Conservation (phyloP, 768 basidiomycete species). For the Mrakia gelida region DNA sequence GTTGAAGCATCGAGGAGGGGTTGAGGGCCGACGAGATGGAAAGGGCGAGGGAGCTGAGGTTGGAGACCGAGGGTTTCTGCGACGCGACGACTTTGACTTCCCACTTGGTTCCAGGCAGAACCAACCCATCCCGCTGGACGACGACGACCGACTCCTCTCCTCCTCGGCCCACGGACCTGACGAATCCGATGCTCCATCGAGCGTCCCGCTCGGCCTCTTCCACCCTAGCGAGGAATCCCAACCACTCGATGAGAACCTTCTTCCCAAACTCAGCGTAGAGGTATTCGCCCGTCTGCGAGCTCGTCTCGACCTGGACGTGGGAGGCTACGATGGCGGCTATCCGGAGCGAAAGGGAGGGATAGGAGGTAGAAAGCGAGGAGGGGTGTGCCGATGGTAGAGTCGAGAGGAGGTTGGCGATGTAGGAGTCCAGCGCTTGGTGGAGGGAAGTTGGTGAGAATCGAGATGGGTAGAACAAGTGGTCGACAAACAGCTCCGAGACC, state of each 20-base stretch:
- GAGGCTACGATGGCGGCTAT: conserved; percentile 82
- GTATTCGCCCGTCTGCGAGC: conserved; percentile 63
- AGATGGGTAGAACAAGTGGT: conserved; percentile 78
- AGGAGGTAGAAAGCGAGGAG: conserved; percentile 56
- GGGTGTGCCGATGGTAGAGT: conserved; percentile 39
- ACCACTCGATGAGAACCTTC: conserved; percentile 86
- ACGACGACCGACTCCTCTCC: conserved; percentile 53
- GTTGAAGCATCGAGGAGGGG: conserved; percentile 2
- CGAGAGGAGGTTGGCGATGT: conserved; percentile 64
- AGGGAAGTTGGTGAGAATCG: conserved; percentile 80
- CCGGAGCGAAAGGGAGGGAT: conserved; percentile 65
- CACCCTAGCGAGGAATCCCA: conserved; percentile 87
- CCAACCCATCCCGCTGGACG: conserved; percentile 72
- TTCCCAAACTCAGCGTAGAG: conserved; percentile 64
- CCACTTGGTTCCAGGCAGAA: conserved; percentile 55
- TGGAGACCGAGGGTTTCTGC: conserved; percentile 27
- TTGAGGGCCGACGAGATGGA: conserved; percentile 4
- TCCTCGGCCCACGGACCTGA: conserved; percentile 31
- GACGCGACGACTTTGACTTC: conserved; percentile 5
- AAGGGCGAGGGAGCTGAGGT: not conserved
- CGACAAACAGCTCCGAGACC: conserved; percentile 71
- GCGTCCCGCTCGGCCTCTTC: conserved; percentile 69
- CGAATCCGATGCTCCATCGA: conserved; percentile 40
- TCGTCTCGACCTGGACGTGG: conserved; percentile 66
- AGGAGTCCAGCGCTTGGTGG: conserved; percentile 74